Conservation (phyloP, 2,329 filamentous ascomycete genomes). For the Colletotrichum coccodes region DNA sequence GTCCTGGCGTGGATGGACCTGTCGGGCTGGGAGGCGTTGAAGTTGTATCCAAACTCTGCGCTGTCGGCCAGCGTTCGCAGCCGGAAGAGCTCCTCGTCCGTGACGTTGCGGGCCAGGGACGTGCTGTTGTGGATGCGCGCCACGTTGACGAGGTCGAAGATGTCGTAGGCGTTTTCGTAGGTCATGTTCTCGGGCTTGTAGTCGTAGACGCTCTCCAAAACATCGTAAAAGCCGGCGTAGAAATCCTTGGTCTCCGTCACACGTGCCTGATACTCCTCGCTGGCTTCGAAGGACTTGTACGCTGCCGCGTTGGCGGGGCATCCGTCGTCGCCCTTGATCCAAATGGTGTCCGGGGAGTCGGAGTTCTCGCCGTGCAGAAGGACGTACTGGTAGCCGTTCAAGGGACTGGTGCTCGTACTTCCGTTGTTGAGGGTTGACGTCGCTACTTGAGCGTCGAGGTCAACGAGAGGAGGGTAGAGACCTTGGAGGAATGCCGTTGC, state of each 20-base stretch:
- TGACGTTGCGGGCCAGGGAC: conserved; percentile 42
- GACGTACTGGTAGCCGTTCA: conserved; percentile 46
- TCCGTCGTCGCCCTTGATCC: conserved; percentile 49
- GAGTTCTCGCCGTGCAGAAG: conserved; percentile 41
- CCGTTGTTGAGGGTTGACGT: conserved; percentile 39
- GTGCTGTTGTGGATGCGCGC: conserved; percentile 45
- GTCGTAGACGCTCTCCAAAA: conserved; percentile 44
- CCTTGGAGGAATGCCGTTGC: conserved; percentile 49
- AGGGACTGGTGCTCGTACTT: conserved; percentile 13
- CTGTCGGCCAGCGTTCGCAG: conserved; percentile 45
- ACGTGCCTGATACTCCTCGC: conserved; percentile 38
- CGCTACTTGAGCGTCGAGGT: conserved; percentile 39
- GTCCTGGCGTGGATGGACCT: conserved; percentile 45
- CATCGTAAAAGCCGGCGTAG: conserved; percentile 42
- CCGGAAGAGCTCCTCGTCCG: conserved; percentile 44
- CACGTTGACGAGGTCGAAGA: conserved; percentile 48
- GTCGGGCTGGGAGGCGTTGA: conserved; percentile 40
- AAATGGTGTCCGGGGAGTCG: conserved; percentile 46
- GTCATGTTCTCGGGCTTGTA: conserved; percentile 43
- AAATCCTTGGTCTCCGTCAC: conserved; percentile 42
- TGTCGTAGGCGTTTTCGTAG: conserved; percentile 47
- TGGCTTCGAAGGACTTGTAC: conserved; percentile 41
- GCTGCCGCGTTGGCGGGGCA: conserved; percentile 42
- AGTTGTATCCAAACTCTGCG: conserved; percentile 44
- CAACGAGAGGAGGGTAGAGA: conserved; percentile 45